phyloP scores from a whole-genome alignment of 2,329 filamentous ascomycete species.

The Alternaria longipes region DNA sequence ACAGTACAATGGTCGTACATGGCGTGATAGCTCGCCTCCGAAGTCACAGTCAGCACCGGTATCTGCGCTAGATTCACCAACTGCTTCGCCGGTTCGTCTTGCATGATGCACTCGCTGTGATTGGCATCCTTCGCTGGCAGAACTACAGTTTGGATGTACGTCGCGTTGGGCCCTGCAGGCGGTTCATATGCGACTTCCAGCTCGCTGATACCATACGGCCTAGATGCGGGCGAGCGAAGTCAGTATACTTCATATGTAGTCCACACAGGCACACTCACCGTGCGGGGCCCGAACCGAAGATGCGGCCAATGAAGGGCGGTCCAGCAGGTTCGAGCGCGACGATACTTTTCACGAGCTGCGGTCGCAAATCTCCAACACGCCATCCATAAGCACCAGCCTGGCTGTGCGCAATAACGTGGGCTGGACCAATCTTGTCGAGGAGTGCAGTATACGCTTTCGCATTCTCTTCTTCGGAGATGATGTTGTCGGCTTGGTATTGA shows the following conservation, averaged over 20 bases:
- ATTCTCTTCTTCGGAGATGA: slow-evolving; percentile 43
- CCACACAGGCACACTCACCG: slow-evolving; percentile 5
- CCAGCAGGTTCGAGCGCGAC: slow-evolving; percentile 64
- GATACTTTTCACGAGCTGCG: slow-evolving; percentile 59
- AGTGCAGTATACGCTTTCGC: slow-evolving; percentile 54
- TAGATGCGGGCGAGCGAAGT: background rate
- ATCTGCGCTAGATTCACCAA: slow-evolving; percentile 61
- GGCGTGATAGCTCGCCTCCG: slow-evolving; percentile 64
- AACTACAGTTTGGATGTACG: slow-evolving; percentile 31
- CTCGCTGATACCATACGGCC: slow-evolving; percentile 46
- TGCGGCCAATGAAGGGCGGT: slow-evolving; percentile 54
- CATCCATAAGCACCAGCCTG: slow-evolving; percentile 59
- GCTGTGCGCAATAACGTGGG: slow-evolving; percentile 61
- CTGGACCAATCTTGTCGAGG: slow-evolving; percentile 55
- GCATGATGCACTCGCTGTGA: slow-evolving; percentile 51
- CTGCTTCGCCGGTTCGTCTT: slow-evolving; percentile 53
- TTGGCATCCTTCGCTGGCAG: slow-evolving; percentile 36
- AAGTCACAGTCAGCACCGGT: slow-evolving; percentile 61
- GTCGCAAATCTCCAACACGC: slow-evolving; percentile 60
- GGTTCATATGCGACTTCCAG: slow-evolving; percentile 48
- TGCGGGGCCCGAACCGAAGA: slow-evolving; percentile 23
- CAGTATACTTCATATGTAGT: background rate
- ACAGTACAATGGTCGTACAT: slow-evolving; percentile 66
- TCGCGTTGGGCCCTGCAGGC: slow-evolving; percentile 31
- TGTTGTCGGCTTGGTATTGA: slow-evolving; percentile 46